Evolutionary conservation across 2,329 filamentous ascomycete species (phyloP), one percentile per base, ranked within the genome.

Genomic region (Eutypella sp.): DNA sequence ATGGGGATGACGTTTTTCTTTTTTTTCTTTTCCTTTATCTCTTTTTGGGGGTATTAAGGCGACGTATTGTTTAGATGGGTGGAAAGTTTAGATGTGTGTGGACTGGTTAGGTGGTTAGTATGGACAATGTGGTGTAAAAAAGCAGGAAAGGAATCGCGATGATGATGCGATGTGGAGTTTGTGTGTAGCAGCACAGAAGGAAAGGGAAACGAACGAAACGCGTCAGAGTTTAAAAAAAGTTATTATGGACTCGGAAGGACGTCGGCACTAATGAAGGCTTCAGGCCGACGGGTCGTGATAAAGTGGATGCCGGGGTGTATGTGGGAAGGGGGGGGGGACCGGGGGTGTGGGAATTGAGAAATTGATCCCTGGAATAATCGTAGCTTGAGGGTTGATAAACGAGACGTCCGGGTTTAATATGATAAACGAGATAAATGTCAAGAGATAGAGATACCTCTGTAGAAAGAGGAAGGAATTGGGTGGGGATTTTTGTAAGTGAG

Each of bases 401-500:
- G n/a, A n/a, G n/a, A n/a, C n/a, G n/a, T n/a, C n/a, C n/a, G n/a
- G n/a, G n/a, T n/a, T n/a, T n/a, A n/a, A n/a, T n/a, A n/a, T n/a
- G n/a, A n/a, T n/a, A n/a, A n/a, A n/a, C n/a, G n/a, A n/a, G n/a
- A n/a, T n/a, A n/a, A n/a, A n/a, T n/a, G n/a, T n/a, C n/a, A n/a
- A n/a, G n/a, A n/a, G n/a, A n/a, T n/a, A n/a, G n/a, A n/a, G n/a
- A n/a, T n/a, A n/a, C n/a, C n/a, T n/a, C n/a, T n/a, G 13, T 33
- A 33, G 23, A 41, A 53, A 31, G 25, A 20, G 34, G 24, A 33
- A 6, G 16, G 16, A 7, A n/a, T 33, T 11, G 16, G 29, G 11
- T 15, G 11, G 29, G 29, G 16, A n/a, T n/a, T n/a, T n/a, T n/a
- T 47, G 48, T 42, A 37, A 23, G 45, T 49, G 44, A 36, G 40